A percentile compares a stretch with the other conserved stretches of the same genome.
Conservation (phyloP, 768 basidiomycete species). For the Agrocybe praecox region DNA sequence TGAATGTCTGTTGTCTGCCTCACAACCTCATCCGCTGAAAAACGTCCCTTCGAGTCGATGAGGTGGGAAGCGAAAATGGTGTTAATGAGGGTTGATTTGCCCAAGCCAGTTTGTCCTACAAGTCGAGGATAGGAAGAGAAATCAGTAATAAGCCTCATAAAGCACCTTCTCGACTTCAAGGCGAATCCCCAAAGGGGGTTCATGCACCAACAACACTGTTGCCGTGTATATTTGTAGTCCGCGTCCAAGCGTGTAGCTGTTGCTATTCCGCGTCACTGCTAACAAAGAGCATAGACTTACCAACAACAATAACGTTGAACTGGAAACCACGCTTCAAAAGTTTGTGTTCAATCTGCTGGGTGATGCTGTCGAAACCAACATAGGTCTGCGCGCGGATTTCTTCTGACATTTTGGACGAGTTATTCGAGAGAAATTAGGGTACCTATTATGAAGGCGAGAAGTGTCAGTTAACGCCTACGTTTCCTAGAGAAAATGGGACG, state of each 20-base stretch:
- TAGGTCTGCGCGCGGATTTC: conserved; percentile 93
- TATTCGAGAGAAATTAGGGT: background rate
- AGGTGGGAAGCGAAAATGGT: conserved; percentile 99
- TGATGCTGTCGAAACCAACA: conserved; percentile 98
- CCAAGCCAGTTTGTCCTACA: conserved; percentile 93
- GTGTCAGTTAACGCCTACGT: background rate
- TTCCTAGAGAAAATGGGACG: background rate
- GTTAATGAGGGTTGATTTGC: conserved; percentile 98
- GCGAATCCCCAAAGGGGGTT: background rate
- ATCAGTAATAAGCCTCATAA: background rate
- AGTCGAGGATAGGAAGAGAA: background rate
- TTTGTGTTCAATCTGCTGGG: conserved; percentile 98
- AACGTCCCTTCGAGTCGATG: conserved; percentile 95
- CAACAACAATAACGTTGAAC: conserved; percentile 98
- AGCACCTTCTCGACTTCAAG: background rate
- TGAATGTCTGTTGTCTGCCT: conserved; percentile 98
- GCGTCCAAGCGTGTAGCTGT: background rate
- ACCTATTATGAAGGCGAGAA: background rate
- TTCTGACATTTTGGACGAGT: conserved; percentile 27
- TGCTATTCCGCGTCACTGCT: background rate
- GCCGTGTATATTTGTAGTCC: too few relatives aligned
- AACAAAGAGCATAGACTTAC: conserved; percentile 47
- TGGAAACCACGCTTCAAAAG: conserved; percentile 98
- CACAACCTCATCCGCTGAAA: conserved; percentile 85
- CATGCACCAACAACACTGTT: background rate